Evolutionary conservation across 148 eudicot species (phyloP), one percentile per base, ranked within the genome.

Genomic region (Rhododendron ovatum): DNA sequence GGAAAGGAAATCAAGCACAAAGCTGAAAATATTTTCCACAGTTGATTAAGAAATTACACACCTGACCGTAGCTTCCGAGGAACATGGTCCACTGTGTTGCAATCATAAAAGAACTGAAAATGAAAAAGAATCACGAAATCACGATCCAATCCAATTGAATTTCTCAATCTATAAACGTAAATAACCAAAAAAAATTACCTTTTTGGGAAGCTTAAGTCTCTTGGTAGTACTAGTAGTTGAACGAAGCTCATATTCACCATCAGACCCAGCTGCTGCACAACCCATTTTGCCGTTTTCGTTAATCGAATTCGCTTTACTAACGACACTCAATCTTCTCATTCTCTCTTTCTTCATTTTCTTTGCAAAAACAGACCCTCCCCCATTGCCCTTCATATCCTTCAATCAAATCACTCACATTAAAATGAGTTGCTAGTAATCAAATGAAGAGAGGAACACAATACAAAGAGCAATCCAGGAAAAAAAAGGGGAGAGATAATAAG

Each of bases 31-130:
- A n/a, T 33, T 50, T n/a, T 63, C 10, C 15, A 83, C 41, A 6
- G 7, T 82, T 26, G 5, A 13, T 59, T 76, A 43, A 50, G 33
- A 69, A 76, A 24, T 82, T 43, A 57, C 86, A 12, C 48, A 92
- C 93, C 98, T 88, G 98, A 95, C 61, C 98, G 93, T 83, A 90
- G 89, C 90, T 94, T 95, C 84, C 96, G 87, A 82, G 95, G 94
- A 89, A 91, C 90, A 14, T 89, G 87, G 84, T 89, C 86, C 86
- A 89, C 93, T 22, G 88, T 80, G 81, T 82, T 84, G 67, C 89
- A 88, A 45, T 87, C 93, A 55, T 90, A 89, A 81, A 89, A 88
- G 89, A 91, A 84, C 98, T 95, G 90, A 78, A 80, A 80, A 30
- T 37, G 82, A 1, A 74, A 1, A 3, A 80, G 55, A 7, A 26